Evolutionary conservation across 176 grass and related monocot species (phyloP).

Genomic region (Eleusine coracana): DNA sequence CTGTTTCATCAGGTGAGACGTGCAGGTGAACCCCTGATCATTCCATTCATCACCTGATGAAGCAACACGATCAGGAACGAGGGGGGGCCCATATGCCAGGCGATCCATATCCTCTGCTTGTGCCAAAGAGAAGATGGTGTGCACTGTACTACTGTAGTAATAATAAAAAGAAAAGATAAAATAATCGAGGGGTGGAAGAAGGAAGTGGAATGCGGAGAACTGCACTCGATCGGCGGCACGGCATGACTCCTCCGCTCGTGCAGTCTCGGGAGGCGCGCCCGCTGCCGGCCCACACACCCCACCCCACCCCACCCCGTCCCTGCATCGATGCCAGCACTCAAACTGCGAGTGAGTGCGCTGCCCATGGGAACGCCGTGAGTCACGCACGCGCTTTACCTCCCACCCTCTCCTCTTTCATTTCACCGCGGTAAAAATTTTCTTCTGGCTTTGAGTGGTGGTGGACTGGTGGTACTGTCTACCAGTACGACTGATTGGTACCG

Average conservation of each 20-base stretch:
- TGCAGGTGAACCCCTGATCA: not conserved
- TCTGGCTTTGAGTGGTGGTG: not conserved
- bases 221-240: slow-evolving; percentile 28
- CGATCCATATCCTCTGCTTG: not conserved
- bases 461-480: no score
- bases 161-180: not conserved
- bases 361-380: slow-evolving; percentile 48
- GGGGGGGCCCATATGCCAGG: not conserved
- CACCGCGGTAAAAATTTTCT: not conserved
- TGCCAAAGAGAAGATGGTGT: not conserved
- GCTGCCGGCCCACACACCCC: slow-evolving; percentile 7
- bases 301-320: not conserved
- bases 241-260: slow-evolving; percentile 49
- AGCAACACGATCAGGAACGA: not conserved
- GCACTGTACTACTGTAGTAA: not conserved
- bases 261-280: slow-evolving; percentile 47
- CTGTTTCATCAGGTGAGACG: not conserved
- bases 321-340: slow-evolving; percentile 33
- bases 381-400: slow-evolving; percentile 12
- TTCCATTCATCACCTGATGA: slow-evolving; percentile 27
- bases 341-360: slow-evolving; percentile 19
- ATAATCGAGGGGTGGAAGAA: not conserved
- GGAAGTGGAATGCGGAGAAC: slow-evolving; percentile 36
- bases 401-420: slow-evolving; percentile 14
- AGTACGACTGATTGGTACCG: not conserved